phyloP scores from a whole-genome alignment of 1,139 yeast species.

The Hyphopichia burtonii region DNA sequence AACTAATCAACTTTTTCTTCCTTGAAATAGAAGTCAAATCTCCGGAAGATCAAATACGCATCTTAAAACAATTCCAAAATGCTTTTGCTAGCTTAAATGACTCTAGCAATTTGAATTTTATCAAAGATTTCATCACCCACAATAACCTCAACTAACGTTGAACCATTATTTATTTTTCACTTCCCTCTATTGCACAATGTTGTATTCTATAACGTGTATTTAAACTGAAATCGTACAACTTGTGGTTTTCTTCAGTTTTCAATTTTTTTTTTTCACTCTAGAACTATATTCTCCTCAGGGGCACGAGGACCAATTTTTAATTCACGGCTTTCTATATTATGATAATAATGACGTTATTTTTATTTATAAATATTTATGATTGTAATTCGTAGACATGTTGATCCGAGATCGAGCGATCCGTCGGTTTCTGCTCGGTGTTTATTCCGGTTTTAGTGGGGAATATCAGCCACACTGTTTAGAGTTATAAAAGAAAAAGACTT shows the following conservation, averaged over 20 bases:
- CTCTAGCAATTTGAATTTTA: constrained; percentile 13
- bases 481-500: too few relatives aligned
- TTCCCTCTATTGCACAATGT: not conserved
- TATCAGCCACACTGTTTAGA: too few relatives aligned
- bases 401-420: too few relatives aligned
- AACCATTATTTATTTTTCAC: not conserved
- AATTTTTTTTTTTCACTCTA: not conserved
- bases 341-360: not conserved
- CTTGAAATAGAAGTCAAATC: constrained; percentile 23
- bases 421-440: too few relatives aligned
- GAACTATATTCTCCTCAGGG: not conserved
- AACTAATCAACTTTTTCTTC: constrained; percentile 27
- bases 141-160: not conserved
- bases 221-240: too few relatives aligned
- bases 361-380: too few relatives aligned
- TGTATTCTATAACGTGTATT: too few relatives aligned
- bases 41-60: constrained; percentile 13
- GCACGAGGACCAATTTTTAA: not conserved
- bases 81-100: constrained; percentile 17
- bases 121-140: not conserved
- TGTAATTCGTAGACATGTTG: too few relatives aligned
- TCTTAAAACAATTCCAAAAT: constrained; percentile 17
- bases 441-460: too few relatives aligned
- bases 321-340: not conserved
- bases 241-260: not conserved